Evolutionary conservation across 108 stramenopile genomes (phyloP).

Genomic region (Craspedostauros australis): DNA sequence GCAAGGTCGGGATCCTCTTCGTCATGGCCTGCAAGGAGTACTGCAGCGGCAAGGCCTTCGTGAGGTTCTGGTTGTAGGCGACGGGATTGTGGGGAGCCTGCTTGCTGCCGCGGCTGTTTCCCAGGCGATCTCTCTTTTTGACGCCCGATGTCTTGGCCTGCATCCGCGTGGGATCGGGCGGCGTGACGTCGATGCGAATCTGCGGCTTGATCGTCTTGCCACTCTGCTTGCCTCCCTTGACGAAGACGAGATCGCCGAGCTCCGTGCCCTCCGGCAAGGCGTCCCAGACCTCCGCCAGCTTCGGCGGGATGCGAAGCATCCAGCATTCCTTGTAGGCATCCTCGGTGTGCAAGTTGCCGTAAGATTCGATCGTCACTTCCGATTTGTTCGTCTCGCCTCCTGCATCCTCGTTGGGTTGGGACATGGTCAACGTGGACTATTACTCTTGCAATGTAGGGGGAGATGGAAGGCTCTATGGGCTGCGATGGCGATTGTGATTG

Average conservation of each 20-base stretch:
- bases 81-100: constrained; percentile 16
- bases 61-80: constrained; percentile 16
- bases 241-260: constrained; percentile 77
- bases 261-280: constrained; percentile 70
- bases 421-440: no score
- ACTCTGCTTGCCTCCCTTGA: constrained; percentile 53
- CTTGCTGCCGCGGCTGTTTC: no score
- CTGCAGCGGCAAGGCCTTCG: constrained; percentile 55
- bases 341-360: constrained; percentile 24
- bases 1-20: constrained; percentile 62
- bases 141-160: no score
- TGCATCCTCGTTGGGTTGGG: no score
- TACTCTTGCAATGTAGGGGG: no score
- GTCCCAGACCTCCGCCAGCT: constrained; percentile 64
- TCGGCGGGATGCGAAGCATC: constrained; percentile 70
- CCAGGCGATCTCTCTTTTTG: constrained; percentile 23
- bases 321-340: constrained; percentile 45
- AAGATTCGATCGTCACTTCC: constrained; percentile 40
- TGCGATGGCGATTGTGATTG: no score
- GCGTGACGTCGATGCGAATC: constrained; percentile 26
- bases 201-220: constrained; percentile 30
- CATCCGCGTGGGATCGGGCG: constrained; percentile 13
- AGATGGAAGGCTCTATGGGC: no score
- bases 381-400: no score
- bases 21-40: constrained; percentile 84